Base-by-base conservation (phyloP, 108 stramenopile genomes). In the Nitzschia palea region DNA sequence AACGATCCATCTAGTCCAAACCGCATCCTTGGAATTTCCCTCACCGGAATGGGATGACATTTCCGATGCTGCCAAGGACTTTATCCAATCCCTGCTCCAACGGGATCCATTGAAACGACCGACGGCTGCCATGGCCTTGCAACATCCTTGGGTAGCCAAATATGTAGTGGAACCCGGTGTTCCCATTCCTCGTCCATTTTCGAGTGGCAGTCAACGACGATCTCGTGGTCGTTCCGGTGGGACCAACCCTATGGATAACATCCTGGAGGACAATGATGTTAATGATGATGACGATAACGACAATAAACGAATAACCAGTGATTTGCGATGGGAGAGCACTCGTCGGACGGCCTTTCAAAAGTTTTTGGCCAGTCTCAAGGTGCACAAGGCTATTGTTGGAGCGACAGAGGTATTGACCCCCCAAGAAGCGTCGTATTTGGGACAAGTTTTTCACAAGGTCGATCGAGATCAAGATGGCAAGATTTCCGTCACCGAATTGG, bases 61-160 rank as follows among this genome's bases (percentile, higher is more conserved):
- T 30, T 73, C 75, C 2, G 26, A 50, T 2, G 68, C 70, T 20
- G 82, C 85, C 51, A 76, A 80, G 62, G 62, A 81, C 33, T 86
- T 86, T 60, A 53, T 82, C 23, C 63, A 51, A 17, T 37, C 40
- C 17, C 59, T 83, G 22, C 54, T 86, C 53, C 34, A 71, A 34
- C 67, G 63, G 28, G 77, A 86, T 32, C 65, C 69, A 3, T 43
- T 44, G 5, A 22, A 78, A 20, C 66, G 86, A 33, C 70, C 62
- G 20, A 68, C 63, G 10, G 80, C 82, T 10, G 45, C 66, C n/a
- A 64, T 81, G 55, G 86, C 86, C 20, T 54, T 83, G 64, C 32
- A 43, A 53, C 75, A 83, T 74, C 76, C 71, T 3, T 83, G 82
- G 82, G 15, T 77, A 15, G 70, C 51, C 10, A 58, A 65, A 44